Percentiles rank a stretch among this genome's conserved stretches.
Conservation (phyloP, 2,329 filamentous ascomycete genomes). For the Cryphonectria carpinicola region DNA sequence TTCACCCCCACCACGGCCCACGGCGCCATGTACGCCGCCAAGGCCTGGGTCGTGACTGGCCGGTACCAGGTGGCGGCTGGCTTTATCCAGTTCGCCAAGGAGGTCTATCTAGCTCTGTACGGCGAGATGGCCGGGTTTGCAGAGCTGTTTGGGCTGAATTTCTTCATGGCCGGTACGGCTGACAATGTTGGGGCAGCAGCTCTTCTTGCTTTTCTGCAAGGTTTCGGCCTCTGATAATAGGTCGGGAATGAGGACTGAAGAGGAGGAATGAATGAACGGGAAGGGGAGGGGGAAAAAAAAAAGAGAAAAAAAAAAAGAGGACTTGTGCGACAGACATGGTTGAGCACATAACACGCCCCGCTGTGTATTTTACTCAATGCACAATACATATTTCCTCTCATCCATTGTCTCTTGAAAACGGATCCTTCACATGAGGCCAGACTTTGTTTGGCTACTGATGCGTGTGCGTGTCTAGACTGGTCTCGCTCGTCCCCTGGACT, state of each 20-base stretch:
- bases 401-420: too few species aligned
- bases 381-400: too few species aligned
- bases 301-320: too few species aligned
- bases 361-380: too few species aligned
- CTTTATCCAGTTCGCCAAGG: not conserved
- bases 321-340: too few species aligned
- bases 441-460: too few species aligned
- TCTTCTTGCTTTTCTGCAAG: not conserved
- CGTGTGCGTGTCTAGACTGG: too few species aligned
- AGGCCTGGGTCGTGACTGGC: not conserved
- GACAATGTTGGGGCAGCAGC: too few species aligned
- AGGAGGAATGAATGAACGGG: not conserved
- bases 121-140: not conserved
- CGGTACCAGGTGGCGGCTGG: not conserved
- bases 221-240: not conserved
- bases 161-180: not conserved
- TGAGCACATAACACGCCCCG: too few species aligned
- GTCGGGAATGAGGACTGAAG: too few species aligned
- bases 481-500: too few species aligned
- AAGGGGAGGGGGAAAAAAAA: not conserved
- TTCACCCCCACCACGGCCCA: not conserved
- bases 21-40: constrained; percentile 1
- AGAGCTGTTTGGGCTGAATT: not conserved
- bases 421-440: too few species aligned
- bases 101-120: not conserved